phyloP scores from a whole-genome alignment of 1,284 basidiomycete genomes.

The Agroathelia rolfsii region DNA sequence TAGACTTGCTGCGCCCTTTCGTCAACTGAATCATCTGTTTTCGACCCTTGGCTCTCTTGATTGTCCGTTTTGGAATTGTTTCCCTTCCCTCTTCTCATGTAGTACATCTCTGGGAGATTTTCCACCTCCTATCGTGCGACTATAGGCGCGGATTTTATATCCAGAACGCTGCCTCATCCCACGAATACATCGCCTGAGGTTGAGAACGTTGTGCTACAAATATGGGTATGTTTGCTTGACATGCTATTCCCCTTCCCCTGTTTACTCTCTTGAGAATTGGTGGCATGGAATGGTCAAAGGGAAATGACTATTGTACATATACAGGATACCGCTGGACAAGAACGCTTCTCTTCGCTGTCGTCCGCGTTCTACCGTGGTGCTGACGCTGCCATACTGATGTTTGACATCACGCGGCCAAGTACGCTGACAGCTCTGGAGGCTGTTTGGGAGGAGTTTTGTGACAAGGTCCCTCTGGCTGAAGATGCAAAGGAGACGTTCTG shows the following conservation, averaged over 20 bases:
- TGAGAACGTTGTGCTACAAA: slow-evolving; percentile 59
- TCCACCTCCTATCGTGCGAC: slow-evolving; percentile 69
- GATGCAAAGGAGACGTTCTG: slow-evolving; percentile 57
- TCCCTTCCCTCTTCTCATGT: too few relatives aligned
- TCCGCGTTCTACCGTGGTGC: slow-evolving; percentile 76
- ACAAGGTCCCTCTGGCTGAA: slow-evolving; percentile 41
- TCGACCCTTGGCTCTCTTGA: too few relatives aligned
- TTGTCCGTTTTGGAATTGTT: too few relatives aligned
- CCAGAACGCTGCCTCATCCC: slow-evolving; percentile 58
- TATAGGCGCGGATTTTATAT: slow-evolving; percentile 77
- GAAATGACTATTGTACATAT: slow-evolving; percentile 7
- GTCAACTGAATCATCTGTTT: too few relatives aligned
- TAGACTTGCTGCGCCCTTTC: too few relatives aligned
- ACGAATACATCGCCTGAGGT: slow-evolving; percentile 32
- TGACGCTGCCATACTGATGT: slow-evolving; percentile 74
- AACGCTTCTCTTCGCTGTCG: slow-evolving; percentile 73
- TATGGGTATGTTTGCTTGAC: slow-evolving; percentile 51
- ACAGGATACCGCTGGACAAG: slow-evolving; percentile 74
- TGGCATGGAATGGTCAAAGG: neutral
- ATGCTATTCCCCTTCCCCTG: slow-evolving; percentile 6
- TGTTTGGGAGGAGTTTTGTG: slow-evolving; percentile 68
- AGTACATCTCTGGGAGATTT: slow-evolving; percentile 72
- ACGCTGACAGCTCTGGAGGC: slow-evolving; percentile 49
- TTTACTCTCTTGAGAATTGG: too few relatives aligned
- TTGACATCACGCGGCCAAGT: slow-evolving; percentile 58